Base-by-base conservation (phyloP, 306 rosid genomes). In the Vigna mungo region DNA sequence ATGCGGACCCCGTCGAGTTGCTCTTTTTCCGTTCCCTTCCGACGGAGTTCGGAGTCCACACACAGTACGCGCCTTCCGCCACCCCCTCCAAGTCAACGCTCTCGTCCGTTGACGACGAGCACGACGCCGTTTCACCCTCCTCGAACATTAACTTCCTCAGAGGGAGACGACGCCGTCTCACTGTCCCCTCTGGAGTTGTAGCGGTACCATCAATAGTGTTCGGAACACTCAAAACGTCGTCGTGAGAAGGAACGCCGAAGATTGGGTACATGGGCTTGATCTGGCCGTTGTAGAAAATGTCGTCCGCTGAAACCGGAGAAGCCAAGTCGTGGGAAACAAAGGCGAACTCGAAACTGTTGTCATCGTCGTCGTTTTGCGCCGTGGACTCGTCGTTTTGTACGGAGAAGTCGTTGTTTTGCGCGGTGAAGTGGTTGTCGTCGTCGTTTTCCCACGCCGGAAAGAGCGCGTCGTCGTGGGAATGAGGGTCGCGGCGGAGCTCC, bases 201-300 rank as follows among this genome's bases (percentile, higher is more conserved):
- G 49, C 1, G 5, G 49, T 44, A 3, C 3, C 12, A 44, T 0
- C 13, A 11, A 15, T 12, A 11, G 16, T 44, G 13, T 12, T 16
- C 5, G 25, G 12, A 17, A 53, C 47, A 0, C 10, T 6, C 5
- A 75, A 47, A 77, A 58, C 71, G 76, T 15, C 67, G 51, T 41
- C 83, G 80, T 70, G 86, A 43, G 21, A 6, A 0, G 52, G 16
- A 34, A 81, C 80, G 77, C 81, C 87, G 77, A 88, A 91, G 56
- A 96, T 49, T 2, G 98, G 97, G 81, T 89, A 93, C 43, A 77
- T 62, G 47, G 99, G 91, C 53, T 41, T 90, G 86, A 96, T 96
- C 84, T 86, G 94, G 9, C 99, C 98, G 83, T 96, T 92, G 71
- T 15, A 84, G 88, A 96, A 96, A 78, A 96, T 89, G 78, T 96